phyloP scores from a whole-genome alignment of 305 asterid genomes.

The Fraxinus angustifolia region DNA sequence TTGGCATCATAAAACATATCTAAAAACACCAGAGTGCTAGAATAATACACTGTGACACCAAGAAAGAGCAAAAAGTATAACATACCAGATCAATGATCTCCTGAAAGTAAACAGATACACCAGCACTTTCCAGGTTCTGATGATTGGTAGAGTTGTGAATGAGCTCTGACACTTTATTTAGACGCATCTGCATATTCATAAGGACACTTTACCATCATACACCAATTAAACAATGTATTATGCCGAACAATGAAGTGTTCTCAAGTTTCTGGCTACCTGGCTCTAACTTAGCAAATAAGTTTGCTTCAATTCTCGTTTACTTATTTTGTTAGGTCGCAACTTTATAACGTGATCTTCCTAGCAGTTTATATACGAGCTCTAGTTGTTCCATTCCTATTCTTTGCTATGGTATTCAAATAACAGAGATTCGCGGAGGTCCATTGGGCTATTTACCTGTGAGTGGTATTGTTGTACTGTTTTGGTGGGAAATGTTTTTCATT shows the following conservation, averaged over 20 bases:
- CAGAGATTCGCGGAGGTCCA: neutral
- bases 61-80: neutral
- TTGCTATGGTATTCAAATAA: neutral
- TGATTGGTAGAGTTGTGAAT: constrained; percentile 95
- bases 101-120: constrained; percentile 95
- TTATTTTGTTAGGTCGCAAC: neutral
- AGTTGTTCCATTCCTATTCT: neutral
- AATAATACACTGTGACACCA: neutral
- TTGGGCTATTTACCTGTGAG: neutral
- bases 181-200: constrained; percentile 71
- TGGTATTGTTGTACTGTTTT: constrained; percentile 7
- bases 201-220: neutral
- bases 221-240: neutral
- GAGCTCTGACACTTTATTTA: constrained; percentile 94
- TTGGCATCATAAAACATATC: neutral
- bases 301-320: neutral
- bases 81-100: constrained; percentile 84
- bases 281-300: neutral
- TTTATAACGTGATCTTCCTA: neutral
- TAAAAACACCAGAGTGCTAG: neutral
- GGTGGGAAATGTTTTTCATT: constrained; percentile 5
- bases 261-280: neutral
- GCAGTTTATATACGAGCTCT: neutral
- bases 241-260: neutral
- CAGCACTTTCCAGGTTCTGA: constrained; percentile 92